phyloP scores from a whole-genome alignment of 2,329 filamentous ascomycete genomes.

The Claviceps sp. region DNA sequence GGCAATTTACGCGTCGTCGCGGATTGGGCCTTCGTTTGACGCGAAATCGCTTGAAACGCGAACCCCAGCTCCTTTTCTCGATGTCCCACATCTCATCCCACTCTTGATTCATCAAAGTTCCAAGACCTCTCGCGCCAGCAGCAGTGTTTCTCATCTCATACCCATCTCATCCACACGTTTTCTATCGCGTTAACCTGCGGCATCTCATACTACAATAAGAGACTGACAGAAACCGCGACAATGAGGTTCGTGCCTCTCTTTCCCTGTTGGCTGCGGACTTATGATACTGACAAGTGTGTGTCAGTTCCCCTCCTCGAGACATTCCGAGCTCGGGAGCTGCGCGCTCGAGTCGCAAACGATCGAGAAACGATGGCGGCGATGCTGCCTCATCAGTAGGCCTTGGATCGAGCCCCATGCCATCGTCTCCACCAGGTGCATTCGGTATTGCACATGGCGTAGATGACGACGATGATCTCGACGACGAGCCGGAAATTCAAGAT shows the following conservation, averaged over 20 bases:
- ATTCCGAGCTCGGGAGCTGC: conserved; percentile 63
- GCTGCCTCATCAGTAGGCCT: conserved; percentile 34
- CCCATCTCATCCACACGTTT: not conserved
- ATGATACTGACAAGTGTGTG: conserved; percentile 5
- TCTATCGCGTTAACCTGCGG: not conserved
- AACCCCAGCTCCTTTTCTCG: conserved; percentile 8
- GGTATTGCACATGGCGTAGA: conserved; percentile 53
- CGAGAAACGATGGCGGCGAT: conserved; percentile 38
- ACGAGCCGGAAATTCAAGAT: conserved; percentile 58
- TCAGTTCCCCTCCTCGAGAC: conserved; percentile 68
- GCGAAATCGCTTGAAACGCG: conserved; percentile 7
- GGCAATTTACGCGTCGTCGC: conserved; percentile 30
- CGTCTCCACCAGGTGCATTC: conserved; percentile 46
- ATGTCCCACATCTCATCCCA: conserved; percentile 3
- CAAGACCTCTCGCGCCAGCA: conserved; percentile 2
- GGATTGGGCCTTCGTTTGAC: conserved; percentile 8
- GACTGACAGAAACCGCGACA: not conserved
- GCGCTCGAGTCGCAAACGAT: conserved; percentile 40
- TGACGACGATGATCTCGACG: conserved; percentile 58
- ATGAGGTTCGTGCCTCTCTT: conserved; percentile 13
- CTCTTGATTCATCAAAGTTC: conserved; percentile 8
- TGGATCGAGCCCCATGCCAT: conserved; percentile 51
- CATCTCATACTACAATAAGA: not conserved
- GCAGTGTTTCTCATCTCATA: not conserved
- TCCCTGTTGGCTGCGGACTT: not conserved